Conservation (phyloP, 208 protist species). For the Leishmania major region DNA sequence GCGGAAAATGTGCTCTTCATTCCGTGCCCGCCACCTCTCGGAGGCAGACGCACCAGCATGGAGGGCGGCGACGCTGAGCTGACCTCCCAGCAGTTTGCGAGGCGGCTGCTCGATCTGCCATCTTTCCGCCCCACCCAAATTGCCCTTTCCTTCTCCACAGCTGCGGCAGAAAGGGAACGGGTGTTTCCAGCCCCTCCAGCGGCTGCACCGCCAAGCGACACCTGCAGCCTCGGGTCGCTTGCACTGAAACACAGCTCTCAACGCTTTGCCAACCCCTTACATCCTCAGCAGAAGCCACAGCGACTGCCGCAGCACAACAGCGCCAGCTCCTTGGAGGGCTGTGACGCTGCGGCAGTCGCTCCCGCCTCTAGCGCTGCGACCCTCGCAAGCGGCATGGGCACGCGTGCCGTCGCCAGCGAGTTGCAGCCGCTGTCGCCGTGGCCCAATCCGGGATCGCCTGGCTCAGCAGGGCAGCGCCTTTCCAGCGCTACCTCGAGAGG, state of each 20-base stretch:
- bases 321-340: not conserved
- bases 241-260: not conserved
- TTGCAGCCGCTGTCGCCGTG: not conserved
- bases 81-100: not conserved
- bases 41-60: not conserved
- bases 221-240: not conserved
- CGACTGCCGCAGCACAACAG: not conserved
- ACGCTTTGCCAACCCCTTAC: not conserved
- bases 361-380: not conserved
- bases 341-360: not conserved
- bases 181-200: not conserved
- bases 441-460: not conserved
- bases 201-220: not conserved
- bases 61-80: not conserved
- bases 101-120: not conserved
- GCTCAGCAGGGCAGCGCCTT: not conserved
- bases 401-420: not conserved
- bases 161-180: not conserved
- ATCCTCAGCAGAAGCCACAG: slow-evolving; percentile 3
- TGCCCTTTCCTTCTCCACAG: not conserved
- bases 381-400: not conserved
- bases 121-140: not conserved
- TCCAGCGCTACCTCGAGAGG: not conserved
- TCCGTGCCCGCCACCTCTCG: not conserved
- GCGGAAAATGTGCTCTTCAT: not conserved